Conservation (phyloP, 169 alveolate genomes). For the Cryptosporidium sp. region DNA sequence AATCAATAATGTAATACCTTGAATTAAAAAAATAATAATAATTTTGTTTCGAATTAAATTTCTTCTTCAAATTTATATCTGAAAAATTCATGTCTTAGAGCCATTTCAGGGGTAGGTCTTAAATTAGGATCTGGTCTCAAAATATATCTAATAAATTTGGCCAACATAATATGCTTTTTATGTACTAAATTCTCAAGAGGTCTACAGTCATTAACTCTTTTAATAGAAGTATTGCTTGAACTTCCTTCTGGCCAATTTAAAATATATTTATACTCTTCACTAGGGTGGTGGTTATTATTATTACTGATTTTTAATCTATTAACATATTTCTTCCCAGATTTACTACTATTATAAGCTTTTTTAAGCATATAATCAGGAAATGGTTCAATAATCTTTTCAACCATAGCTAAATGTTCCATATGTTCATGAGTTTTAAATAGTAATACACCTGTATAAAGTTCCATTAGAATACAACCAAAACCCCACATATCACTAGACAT, state of each 20-base stretch:
- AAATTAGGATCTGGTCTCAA: constrained; percentile 85
- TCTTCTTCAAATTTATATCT: constrained; percentile 68
- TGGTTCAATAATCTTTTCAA: constrained; percentile 88
- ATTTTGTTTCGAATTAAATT: neutral
- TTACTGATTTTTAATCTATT: neutral
- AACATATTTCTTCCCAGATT: constrained; percentile 49
- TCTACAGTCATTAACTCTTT: constrained; percentile 81
- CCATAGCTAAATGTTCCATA: constrained; percentile 95
- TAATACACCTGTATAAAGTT: constrained; percentile 93
- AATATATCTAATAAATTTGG: constrained; percentile 86
- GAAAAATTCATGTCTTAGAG: constrained; percentile 87
- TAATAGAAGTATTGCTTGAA: constrained; percentile 80
- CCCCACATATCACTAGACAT: constrained; percentile 96
- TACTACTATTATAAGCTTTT: constrained; percentile 46
- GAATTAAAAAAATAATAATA: neutral
- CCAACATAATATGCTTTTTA: constrained; percentile 85
- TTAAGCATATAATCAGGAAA: constrained; percentile 88
- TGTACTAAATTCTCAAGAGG: constrained; percentile 83
- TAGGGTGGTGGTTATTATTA: neutral
- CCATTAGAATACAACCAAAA: constrained; percentile 94
- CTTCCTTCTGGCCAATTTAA: constrained; percentile 89
- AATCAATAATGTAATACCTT: too few species aligned
- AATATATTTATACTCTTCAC: constrained; percentile 5
- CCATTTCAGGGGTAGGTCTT: constrained; percentile 90
- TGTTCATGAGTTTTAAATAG: constrained; percentile 94